Conservation (phyloP, 2,329 filamentous ascomycete genomes). For the Cladosporium sp. region DNA sequence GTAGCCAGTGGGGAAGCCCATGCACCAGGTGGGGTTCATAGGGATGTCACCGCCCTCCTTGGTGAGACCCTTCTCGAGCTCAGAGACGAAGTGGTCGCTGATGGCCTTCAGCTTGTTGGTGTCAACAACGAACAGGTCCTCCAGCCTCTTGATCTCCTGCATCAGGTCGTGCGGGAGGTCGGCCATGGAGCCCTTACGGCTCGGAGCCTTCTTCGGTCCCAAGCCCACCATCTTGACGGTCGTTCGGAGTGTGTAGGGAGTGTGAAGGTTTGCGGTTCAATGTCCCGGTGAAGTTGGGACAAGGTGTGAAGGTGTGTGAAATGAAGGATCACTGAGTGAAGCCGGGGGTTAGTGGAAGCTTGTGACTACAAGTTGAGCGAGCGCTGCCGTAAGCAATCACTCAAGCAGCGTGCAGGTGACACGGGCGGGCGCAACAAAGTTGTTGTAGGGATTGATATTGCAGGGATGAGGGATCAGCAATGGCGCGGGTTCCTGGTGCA, state of each 20-base stretch:
- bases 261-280: neutral
- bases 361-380: neutral
- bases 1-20: slow-evolving; percentile 77
- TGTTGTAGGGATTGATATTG: neutral
- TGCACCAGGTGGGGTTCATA: slow-evolving; percentile 97
- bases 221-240: slow-evolving; percentile 55
- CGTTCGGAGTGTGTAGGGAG: slow-evolving; percentile 11
- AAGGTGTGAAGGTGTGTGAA: neutral
- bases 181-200: slow-evolving; percentile 78
- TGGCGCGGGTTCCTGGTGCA: neutral
- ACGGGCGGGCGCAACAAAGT: neutral
- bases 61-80: slow-evolving; percentile 82
- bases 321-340: neutral
- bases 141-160: slow-evolving; percentile 73
- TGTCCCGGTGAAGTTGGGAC: slow-evolving; percentile 5
- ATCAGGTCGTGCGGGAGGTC: slow-evolving; percentile 83
- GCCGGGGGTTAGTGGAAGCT: neutral
- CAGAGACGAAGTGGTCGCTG: slow-evolving; percentile 79
- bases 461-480: neutral
- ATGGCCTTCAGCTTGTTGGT: slow-evolving; percentile 79
- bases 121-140: slow-evolving; percentile 76
- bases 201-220: slow-evolving; percentile 58
- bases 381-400: slow-evolving; percentile 7
- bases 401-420: slow-evolving; percentile 6
- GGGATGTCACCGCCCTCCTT: slow-evolving; percentile 91